Base-by-base conservation (phyloP, 1,284 basidiomycete genomes). In the Tilletia walkeri region DNA sequence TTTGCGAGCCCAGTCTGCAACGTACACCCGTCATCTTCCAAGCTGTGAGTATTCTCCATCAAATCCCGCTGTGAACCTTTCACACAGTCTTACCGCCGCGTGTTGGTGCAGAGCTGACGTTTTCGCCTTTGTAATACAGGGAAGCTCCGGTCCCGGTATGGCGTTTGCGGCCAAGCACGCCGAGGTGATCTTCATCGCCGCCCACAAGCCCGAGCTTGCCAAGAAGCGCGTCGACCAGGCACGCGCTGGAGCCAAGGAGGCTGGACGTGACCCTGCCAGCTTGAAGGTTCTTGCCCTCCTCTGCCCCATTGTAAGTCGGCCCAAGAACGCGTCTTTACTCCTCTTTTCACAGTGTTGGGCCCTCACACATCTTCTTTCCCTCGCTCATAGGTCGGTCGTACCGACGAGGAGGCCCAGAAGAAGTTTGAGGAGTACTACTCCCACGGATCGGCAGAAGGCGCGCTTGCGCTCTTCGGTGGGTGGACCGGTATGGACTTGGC, bases 101-200 rank as follows among this genome's bases (percentile, higher is more conserved):
- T 30, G 24, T 30, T 30, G 24, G 24, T 30, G 2, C 24, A 30
- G 24, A 30, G 24, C 24, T 30, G 24, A 30, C 24, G 24, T 30
- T 38, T 67, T 65, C 9, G 6, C 45, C 39, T 53, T n/a, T 36
- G n/a, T 14, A 3, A n/a, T 18, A 38, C 53, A 70, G 63, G 84
- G 84, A 9, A 77, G 77, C 2, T 81, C 78, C 0, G 74, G 77
- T 12, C 77, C 80, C 0, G 84, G 84, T 3, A 75, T 83, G 70
- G 78, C 75, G 0, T 84, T 84, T 54, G 83, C 78, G 0, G 81
- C 79, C 47, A 79, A 80, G 66, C 84, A 84, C 68, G 83, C 84
- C 41, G 84, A 84, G 70, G 82, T 79, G 24, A 81, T 84, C 48
- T 84, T 84, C 68, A 81, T 84, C 70, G 79, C 77, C 3, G 78